Percentiles rank a stretch among this genome's conserved stretches.
phyloP scores from a whole-genome alignment of 352 stramenopile genomes.

The Pythium plurisporium region DNA sequence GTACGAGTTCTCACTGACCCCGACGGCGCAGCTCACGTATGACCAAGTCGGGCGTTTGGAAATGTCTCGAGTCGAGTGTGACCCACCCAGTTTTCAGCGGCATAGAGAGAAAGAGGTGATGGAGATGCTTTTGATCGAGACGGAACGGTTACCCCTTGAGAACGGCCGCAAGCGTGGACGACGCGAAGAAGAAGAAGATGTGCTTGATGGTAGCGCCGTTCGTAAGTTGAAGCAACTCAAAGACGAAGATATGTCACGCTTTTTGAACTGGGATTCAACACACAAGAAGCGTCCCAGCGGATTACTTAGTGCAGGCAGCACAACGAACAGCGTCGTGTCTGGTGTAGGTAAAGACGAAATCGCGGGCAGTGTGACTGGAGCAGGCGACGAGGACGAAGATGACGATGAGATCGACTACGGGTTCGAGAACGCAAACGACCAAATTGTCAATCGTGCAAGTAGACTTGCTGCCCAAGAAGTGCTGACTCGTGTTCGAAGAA shows the following conservation, averaged over 20 bases:
- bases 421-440: slow-evolving; percentile 79
- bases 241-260: slow-evolving; percentile 77
- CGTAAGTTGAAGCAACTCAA: slow-evolving; percentile 54
- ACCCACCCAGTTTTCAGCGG: slow-evolving; percentile 86
- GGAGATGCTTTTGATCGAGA: slow-evolving; percentile 89
- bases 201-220: slow-evolving; percentile 36
- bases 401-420: slow-evolving; percentile 81
- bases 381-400: slow-evolving; percentile 32
- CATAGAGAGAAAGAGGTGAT: slow-evolving; percentile 85
- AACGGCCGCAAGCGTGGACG: slow-evolving; percentile 31
- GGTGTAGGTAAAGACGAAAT: slow-evolving; percentile 17
- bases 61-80: slow-evolving; percentile 82
- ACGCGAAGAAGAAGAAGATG: slow-evolving; percentile 32
- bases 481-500: slow-evolving; percentile 60
- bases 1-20: slow-evolving; percentile 96
- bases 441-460: slow-evolving; percentile 76
- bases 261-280: slow-evolving; percentile 52
- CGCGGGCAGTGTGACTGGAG: not conserved
- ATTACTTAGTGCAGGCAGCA: slow-evolving; percentile 24
- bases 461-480: slow-evolving; percentile 67
- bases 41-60: slow-evolving; percentile 93
- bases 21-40: slow-evolving; percentile 92
- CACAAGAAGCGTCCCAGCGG: slow-evolving; percentile 57
- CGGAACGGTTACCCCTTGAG: slow-evolving; percentile 54
- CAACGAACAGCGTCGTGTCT: slow-evolving; percentile 1